Evolutionary conservation across 2,329 filamentous ascomycete species (phyloP).

Genomic region (Diaporthe longicolla): DNA sequence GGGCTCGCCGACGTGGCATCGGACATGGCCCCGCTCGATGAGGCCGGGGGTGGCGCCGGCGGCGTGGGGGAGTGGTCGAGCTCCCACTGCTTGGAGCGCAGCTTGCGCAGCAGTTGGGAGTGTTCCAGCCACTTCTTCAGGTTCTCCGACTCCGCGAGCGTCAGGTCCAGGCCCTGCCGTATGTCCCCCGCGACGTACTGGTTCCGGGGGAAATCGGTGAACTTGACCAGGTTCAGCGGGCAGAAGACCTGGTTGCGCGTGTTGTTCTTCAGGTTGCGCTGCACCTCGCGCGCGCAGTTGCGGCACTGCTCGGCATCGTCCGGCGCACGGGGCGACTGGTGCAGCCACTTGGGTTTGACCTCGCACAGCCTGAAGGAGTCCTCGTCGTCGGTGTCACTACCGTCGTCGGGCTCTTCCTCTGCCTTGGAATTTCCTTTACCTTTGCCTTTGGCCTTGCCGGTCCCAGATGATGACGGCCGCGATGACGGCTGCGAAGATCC

Average conservation of each 20-base stretch:
- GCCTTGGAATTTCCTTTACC: neutral
- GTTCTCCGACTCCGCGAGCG: conserved; percentile 39
- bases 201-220: conserved; percentile 39
- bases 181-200: conserved; percentile 44
- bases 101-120: conserved; percentile 55
- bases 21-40: neutral
- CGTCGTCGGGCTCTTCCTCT: neutral
- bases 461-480: neutral
- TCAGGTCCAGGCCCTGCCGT: conserved; percentile 42
- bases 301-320: conserved; percentile 74
- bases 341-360: conserved; percentile 89
- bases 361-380: conserved; percentile 65
- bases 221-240: conserved; percentile 71
- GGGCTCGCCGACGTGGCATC: conserved; percentile 42
- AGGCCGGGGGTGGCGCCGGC: conserved; percentile 48
- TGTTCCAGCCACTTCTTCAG: conserved; percentile 51
- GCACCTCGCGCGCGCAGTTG: conserved; percentile 74
- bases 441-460: neutral
- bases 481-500: neutral
- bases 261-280: conserved; percentile 49
- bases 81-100: conserved; percentile 53
- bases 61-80: conserved; percentile 60
- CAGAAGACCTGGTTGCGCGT: conserved; percentile 63
- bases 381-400: neutral
- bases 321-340: conserved; percentile 81